Percentiles rank a stretch among this genome's conserved stretches.
Conservation (phyloP, 2,329 filamentous ascomycete genomes). For the Alternaria rosae region DNA sequence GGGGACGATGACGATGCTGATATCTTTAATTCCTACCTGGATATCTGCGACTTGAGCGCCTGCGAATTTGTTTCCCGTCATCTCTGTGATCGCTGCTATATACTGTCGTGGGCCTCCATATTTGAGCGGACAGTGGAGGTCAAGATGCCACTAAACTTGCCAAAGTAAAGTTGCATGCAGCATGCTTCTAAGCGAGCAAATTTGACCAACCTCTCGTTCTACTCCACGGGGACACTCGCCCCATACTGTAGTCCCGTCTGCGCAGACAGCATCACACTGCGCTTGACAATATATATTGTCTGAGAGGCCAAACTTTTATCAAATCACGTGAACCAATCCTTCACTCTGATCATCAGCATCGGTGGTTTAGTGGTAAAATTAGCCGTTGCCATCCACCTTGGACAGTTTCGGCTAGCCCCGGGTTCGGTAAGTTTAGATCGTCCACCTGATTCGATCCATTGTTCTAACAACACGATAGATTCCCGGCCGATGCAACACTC, state of each 20-base stretch:
- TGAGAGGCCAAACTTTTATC: neutral
- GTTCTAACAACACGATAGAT: neutral
- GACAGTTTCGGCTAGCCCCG: slow-evolving; percentile 19
- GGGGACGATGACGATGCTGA: too few relatives aligned
- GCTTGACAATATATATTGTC: neutral
- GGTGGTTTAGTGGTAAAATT: slow-evolving; percentile 26
- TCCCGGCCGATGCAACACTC: slow-evolving; percentile 1
- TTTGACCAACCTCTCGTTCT: neutral
- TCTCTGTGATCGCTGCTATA: neutral
- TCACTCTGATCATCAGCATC: slow-evolving; percentile 4
- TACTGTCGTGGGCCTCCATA: neutral
- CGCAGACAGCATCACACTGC: neutral
- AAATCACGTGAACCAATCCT: neutral
- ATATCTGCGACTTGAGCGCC: too few relatives aligned
- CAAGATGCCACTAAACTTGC: neutral
- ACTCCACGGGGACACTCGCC: neutral
- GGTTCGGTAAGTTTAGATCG: slow-evolving; percentile 5
- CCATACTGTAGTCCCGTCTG: neutral
- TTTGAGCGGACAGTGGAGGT: neutral
- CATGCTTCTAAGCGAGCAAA: slow-evolving; percentile 6
- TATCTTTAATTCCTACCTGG: too few relatives aligned
- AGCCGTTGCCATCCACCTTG: slow-evolving; percentile 17
- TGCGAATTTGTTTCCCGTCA: neutral
- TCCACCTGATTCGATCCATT: neutral
- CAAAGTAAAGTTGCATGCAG: neutral